Conservation (phyloP, 257 asterid species). For the Gentiana macrophylla region DNA sequence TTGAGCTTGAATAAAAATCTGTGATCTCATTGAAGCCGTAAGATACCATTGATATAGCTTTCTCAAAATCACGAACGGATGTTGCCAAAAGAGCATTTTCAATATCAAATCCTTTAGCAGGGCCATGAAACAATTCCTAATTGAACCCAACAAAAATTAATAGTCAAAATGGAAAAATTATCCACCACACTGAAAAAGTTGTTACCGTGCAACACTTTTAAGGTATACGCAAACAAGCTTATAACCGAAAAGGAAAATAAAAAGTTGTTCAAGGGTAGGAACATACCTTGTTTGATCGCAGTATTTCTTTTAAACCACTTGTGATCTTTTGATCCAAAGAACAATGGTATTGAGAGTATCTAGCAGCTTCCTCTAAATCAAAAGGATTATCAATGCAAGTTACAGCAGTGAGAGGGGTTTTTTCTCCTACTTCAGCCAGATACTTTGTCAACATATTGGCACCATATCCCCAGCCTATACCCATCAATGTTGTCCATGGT, state of each 20-base stretch:
- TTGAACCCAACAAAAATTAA: constrained; percentile 8
- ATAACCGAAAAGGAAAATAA: neutral
- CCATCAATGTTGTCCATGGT: constrained; percentile 89
- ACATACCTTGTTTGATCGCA: constrained; percentile 67
- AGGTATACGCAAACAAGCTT: no score
- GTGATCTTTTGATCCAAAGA: constrained; percentile 49
- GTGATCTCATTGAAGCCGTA: constrained; percentile 60
- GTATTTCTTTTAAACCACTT: constrained; percentile 64
- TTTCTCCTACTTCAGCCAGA: constrained; percentile 82
- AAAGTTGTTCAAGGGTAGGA: constrained; percentile 2
- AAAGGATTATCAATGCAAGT: constrained; percentile 92
- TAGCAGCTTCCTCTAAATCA: constrained; percentile 76
- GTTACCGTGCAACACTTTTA: no score
- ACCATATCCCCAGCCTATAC: constrained; percentile 92
- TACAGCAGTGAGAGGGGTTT: constrained; percentile 89
- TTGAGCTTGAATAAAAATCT: constrained; percentile 72
- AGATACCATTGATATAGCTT: constrained; percentile 77
- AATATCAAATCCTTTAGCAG: constrained; percentile 73
- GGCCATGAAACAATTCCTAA: constrained; percentile 95
- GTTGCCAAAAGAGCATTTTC: constrained; percentile 64
- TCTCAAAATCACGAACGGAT: constrained; percentile 71
- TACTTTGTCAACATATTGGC: constrained; percentile 97
- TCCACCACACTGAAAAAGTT: no score
- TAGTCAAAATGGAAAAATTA: no score
- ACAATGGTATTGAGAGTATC: constrained; percentile 38